phyloP scores from a whole-genome alignment of 768 basidiomycete species.

The Dictyophora rubrovolvata region DNA sequence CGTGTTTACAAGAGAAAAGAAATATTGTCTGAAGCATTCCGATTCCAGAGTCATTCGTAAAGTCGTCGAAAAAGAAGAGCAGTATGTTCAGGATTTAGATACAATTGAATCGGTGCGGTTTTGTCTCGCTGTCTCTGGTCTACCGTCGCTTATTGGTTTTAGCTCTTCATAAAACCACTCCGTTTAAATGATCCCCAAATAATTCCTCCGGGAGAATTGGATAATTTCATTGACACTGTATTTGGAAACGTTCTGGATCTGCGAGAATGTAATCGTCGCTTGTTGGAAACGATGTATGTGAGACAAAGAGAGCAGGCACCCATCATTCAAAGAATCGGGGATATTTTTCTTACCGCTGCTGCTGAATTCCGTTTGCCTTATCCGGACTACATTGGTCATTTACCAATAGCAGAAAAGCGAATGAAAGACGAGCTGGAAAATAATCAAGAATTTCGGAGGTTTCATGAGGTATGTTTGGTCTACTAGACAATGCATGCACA shows the following conservation, averaged over 20 bases:
- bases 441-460: slow-evolving; percentile 73
- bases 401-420: slow-evolving; percentile 77
- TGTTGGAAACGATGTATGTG: slow-evolving; percentile 81
- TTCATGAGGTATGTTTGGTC: slow-evolving; percentile 60
- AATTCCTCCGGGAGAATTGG: slow-evolving; percentile 46
- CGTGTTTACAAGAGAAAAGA: too few species aligned
- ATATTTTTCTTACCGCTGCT: slow-evolving; percentile 79
- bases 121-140: slow-evolving; percentile 17
- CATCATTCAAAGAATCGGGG: slow-evolving; percentile 77
- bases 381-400: slow-evolving; percentile 70
- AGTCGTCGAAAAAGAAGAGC: slow-evolving; percentile 79
- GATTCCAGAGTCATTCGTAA: slow-evolving; percentile 55
- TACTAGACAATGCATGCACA: too few species aligned
- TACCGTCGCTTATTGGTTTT: neutral
- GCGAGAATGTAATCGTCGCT: slow-evolving; percentile 68
- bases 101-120: slow-evolving; percentile 57
- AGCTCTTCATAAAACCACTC: slow-evolving; percentile 36
- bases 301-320: slow-evolving; percentile 77
- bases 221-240: slow-evolving; percentile 81
- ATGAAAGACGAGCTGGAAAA: slow-evolving; percentile 77
- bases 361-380: slow-evolving; percentile 83
- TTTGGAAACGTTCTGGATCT: slow-evolving; percentile 85
- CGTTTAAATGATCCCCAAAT: slow-evolving; percentile 34
- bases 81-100: slow-evolving; percentile 82
- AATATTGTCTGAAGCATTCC: neutral